Evolutionary conservation across 805 yeast genomes (phyloP).

Genomic region (Kodamaea nitidulidarum): DNA sequence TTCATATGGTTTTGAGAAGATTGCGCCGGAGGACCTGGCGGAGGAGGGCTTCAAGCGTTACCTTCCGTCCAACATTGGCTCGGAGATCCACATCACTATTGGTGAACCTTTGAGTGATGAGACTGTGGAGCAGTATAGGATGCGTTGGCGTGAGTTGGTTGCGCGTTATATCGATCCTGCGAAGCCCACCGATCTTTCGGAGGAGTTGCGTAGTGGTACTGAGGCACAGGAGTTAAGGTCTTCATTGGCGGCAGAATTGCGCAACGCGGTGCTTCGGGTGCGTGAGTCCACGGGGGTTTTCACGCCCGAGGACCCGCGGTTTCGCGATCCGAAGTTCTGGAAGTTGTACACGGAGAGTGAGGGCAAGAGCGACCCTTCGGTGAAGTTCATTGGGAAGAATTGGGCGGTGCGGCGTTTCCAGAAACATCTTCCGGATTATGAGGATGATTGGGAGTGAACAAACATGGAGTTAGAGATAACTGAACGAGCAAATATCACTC

Average conservation of each 20-base stretch:
- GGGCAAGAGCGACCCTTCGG: conserved; percentile 65
- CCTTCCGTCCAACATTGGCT: conserved; percentile 61
- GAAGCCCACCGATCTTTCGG: conserved; percentile 56
- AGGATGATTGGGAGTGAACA: conserved; percentile 11
- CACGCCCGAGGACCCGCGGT: conserved; percentile 63
- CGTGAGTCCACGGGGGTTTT: conserved; percentile 38
- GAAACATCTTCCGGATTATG: conserved; percentile 37
- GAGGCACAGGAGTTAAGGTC: conserved; percentile 67
- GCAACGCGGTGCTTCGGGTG: conserved; percentile 57
- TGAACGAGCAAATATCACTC: too few species aligned
- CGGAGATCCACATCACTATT: conserved; percentile 62
- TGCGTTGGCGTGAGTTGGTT: conserved; percentile 65
- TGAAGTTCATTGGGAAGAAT: conserved; percentile 70
- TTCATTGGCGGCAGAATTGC: conserved; percentile 61
- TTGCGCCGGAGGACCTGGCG: conserved; percentile 70
- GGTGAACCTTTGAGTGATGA: conserved; percentile 68
- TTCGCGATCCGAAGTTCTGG: conserved; percentile 75
- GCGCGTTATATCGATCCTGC: conserved; percentile 47
- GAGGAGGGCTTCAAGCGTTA: conserved; percentile 52
- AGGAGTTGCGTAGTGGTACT: conserved; percentile 57
- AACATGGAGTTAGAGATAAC: not conserved
- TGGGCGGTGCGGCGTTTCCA: conserved; percentile 80
- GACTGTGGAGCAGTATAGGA: conserved; percentile 56
- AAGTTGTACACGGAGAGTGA: conserved; percentile 55
- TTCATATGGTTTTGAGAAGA: conserved; percentile 78